A percentile compares a stretch with the other conserved stretches of the same genome.
Evolutionary conservation across 2,329 filamentous ascomycete genomes (phyloP).

Genomic region (Ophiostoma sp.): DNA sequence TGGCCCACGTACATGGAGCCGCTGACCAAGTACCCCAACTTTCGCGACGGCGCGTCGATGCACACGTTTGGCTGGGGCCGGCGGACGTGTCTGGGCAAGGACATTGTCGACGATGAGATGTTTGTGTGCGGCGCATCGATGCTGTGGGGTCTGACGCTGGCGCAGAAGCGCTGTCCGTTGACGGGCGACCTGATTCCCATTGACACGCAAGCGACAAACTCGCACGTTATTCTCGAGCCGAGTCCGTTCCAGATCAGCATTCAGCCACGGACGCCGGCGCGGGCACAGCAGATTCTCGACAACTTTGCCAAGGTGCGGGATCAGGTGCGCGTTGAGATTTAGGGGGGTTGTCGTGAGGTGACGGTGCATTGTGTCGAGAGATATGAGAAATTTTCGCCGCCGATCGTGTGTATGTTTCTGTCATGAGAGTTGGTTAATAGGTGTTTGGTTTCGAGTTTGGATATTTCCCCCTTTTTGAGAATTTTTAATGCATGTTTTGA

Average conservation of each 20-base stretch:
- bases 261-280: constrained; percentile 43
- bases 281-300: constrained; percentile 41
- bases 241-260: constrained; percentile 49
- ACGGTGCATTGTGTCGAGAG: too few species aligned
- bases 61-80: constrained; percentile 66
- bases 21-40: constrained; percentile 61
- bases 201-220: constrained; percentile 52
- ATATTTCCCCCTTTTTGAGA: background rate
- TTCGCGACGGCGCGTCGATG: constrained; percentile 59
- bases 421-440: background rate
- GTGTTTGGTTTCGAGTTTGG: background rate
- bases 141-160: constrained; percentile 53
- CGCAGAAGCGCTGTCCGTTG: constrained; percentile 42
- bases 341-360: background rate
- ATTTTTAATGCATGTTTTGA: background rate
- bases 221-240: constrained; percentile 55
- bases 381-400: too few species aligned
- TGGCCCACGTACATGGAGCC: constrained; percentile 67
- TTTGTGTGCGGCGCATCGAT: constrained; percentile 50
- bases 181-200: constrained; percentile 48
- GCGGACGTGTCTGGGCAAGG: constrained; percentile 62
- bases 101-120: constrained; percentile 62
- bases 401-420: background rate
- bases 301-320: constrained; percentile 40
- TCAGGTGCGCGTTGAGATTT: constrained; percentile 35